A percentile compares a stretch with the other conserved stretches of the same genome.
Evolutionary conservation across 371 early-diverging fungal species (phyloP).

Genomic region (Circinella minor): DNA sequence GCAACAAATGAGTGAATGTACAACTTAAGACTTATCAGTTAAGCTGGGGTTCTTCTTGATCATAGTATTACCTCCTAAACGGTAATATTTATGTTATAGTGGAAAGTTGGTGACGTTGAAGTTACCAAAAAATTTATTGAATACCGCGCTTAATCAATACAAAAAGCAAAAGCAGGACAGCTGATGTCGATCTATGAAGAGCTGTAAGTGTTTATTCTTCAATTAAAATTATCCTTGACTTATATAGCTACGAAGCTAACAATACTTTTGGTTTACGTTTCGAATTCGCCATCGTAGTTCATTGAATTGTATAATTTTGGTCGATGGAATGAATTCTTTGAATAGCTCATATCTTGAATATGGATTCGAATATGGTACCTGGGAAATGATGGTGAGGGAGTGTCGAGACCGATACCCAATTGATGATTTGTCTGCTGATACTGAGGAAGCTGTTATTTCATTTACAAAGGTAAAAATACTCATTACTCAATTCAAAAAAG

Average conservation of each 20-base stretch:
- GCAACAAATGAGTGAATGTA: too few relatives aligned
- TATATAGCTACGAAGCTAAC: constrained; percentile 4
- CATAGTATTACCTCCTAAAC: too few relatives aligned
- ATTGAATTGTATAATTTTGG: neutral
- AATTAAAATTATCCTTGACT: neutral
- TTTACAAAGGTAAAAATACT: constrained; percentile 2
- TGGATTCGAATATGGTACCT: neutral
- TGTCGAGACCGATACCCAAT: neutral
- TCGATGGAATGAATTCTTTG: neutral
- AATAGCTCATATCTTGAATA: neutral
- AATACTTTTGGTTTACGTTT: constrained; percentile 4
- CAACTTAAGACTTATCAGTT: too few relatives aligned
- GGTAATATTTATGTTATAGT: too few relatives aligned
- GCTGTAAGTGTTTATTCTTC: neutral
- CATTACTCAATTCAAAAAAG: neutral
- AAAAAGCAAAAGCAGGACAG: constrained; percentile 6
- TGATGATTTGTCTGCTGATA: neutral
- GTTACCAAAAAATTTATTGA: neutral
- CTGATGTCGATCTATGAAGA: neutral
- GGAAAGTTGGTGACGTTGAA: neutral
- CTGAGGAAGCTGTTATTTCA: neutral
- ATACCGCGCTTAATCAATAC: neutral
- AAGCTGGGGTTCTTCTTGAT: too few relatives aligned
- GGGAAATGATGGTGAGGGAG: neutral
- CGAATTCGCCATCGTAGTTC: neutral